Conservation (phyloP, 1,284 basidiomycete species). For the Cystobasidium slooffiae region DNA sequence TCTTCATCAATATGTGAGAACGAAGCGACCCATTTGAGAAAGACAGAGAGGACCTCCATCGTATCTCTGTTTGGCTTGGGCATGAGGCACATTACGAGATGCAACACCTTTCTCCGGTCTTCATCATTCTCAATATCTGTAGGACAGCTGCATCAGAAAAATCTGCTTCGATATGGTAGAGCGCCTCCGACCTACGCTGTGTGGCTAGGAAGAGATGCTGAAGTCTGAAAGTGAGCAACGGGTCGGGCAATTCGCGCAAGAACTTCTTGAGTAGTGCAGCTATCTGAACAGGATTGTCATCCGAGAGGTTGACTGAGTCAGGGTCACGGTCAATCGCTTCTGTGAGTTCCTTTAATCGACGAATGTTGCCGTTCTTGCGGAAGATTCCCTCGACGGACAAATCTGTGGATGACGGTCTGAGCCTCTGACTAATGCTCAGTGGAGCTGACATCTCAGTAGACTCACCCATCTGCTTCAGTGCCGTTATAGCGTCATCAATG, state of each 20-base stretch:
- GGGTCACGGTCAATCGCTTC: conserved; percentile 94
- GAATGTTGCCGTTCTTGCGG: conserved; percentile 97
- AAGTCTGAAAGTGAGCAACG: conserved; percentile 90
- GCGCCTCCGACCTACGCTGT: conserved; percentile 68
- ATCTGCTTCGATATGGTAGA: not conserved
- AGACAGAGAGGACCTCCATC: conserved; percentile 96
- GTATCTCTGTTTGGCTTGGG: conserved; percentile 95
- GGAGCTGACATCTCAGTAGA: conserved; percentile 45
- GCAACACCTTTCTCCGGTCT: conserved; percentile 81
- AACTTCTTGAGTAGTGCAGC: conserved; percentile 97
- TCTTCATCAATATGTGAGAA: conserved; percentile 98
- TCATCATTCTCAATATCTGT: conserved; percentile 73
- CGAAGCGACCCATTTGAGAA: conserved; percentile 98
- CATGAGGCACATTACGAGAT: conserved; percentile 82
- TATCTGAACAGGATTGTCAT: conserved; percentile 96
- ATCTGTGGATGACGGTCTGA: conserved; percentile 63
- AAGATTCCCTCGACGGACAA: conserved; percentile 99
- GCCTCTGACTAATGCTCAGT: not conserved
- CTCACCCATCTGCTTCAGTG: conserved; percentile 98
- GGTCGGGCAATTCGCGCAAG: conserved; percentile 93
- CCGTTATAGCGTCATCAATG: conserved; percentile 95
- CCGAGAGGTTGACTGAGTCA: conserved; percentile 82
- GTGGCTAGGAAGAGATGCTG: conserved; percentile 87
- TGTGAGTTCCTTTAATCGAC: conserved; percentile 83
- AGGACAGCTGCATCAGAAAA: conserved; percentile 36